Evolutionary conservation across 2,329 filamentous ascomycete species (phyloP), one percentile per base, ranked within the genome.

Genomic region (Arthrobotrys musiformis): DNA sequence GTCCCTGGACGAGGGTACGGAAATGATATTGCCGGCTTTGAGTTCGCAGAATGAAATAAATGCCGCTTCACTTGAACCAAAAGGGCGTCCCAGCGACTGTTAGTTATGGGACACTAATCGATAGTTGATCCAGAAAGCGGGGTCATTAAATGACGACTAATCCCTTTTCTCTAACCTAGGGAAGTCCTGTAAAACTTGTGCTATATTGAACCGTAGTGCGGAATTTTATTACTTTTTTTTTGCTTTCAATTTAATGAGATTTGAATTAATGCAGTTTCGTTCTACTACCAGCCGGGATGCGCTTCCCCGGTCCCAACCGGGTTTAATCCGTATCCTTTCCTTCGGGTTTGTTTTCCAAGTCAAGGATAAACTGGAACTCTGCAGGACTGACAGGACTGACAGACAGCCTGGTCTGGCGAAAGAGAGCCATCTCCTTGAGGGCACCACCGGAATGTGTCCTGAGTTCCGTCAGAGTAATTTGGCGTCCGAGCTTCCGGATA

Each of bases 361-460:
- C 61, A 52, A 77, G 73, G 66, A 77, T 77, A 77, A 77, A 77
- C 66, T 77, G 66, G 44, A 77, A 77, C 22, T 77, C 66, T 61
- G 66, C 58, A 50, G 73, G 48, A 67, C 66, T 77, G 52, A 77
- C 73, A 54, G 73, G 73, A 77, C 73, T 70, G 60, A 77, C 73
- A 54, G 73, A 77, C 44, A 77, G 46, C 73, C 73, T 77, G 24
- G 66, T 77, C 42, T 77, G 73, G 17, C 73, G 73, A 44, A 77
- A 77, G 19, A 77, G 73, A 17, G 56, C 66, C 73, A 77, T 77
- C 24, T 70, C 58, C 52, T 64, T 54, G 66, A 77, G 73, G 17
- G 58, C 73, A 62, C 73, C 73, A 24, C 73, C 66, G 73, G 73
- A 77, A 70, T 77, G 73, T 13, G 73, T 70, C 64, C 66, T 58